Conservation (phyloP, 1,284 basidiomycete genomes). For the Meripilus lineatus region DNA sequence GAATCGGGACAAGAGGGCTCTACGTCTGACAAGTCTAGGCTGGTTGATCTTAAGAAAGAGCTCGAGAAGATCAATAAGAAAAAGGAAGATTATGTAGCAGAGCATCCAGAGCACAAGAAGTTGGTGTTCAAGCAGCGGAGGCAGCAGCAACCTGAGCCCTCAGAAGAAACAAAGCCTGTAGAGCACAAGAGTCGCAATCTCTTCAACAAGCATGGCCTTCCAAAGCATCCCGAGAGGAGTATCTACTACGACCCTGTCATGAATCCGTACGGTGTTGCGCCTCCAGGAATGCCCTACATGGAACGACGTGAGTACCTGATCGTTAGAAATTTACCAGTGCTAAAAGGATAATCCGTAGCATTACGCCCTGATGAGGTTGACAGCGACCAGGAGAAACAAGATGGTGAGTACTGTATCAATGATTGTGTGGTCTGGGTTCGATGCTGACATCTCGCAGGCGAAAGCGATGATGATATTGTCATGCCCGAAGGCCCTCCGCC, state of each 20-base stretch:
- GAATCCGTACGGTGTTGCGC: conserved; percentile 94
- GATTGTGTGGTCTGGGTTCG: background rate
- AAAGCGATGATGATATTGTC: conserved; percentile 51
- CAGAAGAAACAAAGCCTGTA: conserved; percentile 31
- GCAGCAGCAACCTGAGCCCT: conserved; percentile 40
- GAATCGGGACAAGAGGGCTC: conserved; percentile 41
- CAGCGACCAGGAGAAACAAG: conserved; percentile 51
- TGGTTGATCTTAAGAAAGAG: conserved; percentile 71
- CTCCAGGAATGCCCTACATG: conserved; percentile 92
- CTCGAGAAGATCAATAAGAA: conserved; percentile 74
- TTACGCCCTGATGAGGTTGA: conserved; percentile 57
- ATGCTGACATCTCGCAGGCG: conserved; percentile 4
- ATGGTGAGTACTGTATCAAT: conserved; percentile 32
- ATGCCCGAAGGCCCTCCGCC: conserved; percentile 79
- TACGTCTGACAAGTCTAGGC: conserved; percentile 46
- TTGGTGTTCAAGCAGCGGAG: conserved; percentile 61
- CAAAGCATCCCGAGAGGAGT: conserved; percentile 83
- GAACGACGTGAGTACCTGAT: conserved; percentile 76
- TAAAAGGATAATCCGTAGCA: too few relatives aligned
- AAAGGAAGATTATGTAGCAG: conserved; percentile 86
- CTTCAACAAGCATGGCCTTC: conserved; percentile 78
- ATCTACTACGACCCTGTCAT: conserved; percentile 91
- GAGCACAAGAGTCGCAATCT: conserved; percentile 53
- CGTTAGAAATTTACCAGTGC: too few relatives aligned
- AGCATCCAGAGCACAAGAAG: conserved; percentile 84